Conservation (phyloP, 2,329 filamentous ascomycete genomes). For the Chlorencoelia australis region DNA sequence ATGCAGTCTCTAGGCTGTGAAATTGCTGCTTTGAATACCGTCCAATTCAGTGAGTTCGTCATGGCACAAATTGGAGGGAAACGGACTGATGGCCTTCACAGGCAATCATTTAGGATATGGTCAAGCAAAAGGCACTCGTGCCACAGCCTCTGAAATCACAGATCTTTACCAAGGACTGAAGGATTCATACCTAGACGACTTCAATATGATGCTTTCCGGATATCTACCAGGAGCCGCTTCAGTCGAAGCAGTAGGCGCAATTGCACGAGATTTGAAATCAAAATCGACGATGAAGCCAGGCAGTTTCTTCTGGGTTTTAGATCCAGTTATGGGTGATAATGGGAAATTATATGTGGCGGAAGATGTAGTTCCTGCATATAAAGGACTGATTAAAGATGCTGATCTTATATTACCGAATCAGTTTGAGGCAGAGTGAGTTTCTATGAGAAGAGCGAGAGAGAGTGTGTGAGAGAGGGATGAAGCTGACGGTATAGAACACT, state of each 20-base stretch:
- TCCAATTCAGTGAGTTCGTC: constrained; percentile 75
- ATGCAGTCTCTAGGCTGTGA: constrained; percentile 92
- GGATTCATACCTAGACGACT: constrained; percentile 75
- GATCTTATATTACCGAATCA: constrained; percentile 94
- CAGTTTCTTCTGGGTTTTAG: constrained; percentile 91
- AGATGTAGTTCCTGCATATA: constrained; percentile 87
- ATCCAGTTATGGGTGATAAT: constrained; percentile 98
- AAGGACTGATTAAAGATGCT: constrained; percentile 64
- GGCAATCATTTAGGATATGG: constrained; percentile 93
- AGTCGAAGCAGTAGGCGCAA: constrained; percentile 73
- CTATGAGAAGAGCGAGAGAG: no score
- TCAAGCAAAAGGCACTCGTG: constrained; percentile 76
- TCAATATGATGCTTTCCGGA: constrained; percentile 89
- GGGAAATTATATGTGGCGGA: constrained; percentile 83
- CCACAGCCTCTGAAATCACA: constrained; percentile 70
- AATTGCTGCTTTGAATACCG: constrained; percentile 87
- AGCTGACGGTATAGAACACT: constrained; percentile 50
- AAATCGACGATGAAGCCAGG: constrained; percentile 54
- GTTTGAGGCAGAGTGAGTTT: constrained; percentile 82
- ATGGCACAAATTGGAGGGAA: constrained; percentile 1
- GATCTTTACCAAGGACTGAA: constrained; percentile 78
- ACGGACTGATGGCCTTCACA: constrained; percentile 30
- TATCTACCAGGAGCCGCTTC: constrained; percentile 84
- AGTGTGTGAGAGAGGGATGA: no score
- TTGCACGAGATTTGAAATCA: constrained; percentile 69